phyloP scores from a whole-genome alignment of 2,329 filamentous ascomycete genomes.

The Ascochyta lentis region DNA sequence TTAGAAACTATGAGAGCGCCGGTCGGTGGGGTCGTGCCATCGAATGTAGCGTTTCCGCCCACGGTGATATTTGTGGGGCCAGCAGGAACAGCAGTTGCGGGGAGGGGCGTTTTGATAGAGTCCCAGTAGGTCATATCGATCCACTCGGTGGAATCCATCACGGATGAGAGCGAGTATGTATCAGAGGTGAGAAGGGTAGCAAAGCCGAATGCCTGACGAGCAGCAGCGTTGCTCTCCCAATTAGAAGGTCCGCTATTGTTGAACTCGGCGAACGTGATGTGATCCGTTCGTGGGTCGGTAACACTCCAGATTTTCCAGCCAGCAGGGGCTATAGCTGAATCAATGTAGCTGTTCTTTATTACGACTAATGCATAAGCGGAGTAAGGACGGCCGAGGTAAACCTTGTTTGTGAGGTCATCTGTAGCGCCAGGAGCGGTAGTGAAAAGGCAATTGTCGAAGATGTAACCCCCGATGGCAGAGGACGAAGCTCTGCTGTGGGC shows the following conservation, averaged over 20 bases:
- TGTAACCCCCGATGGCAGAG: constrained; percentile 53
- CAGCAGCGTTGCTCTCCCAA: constrained; percentile 47
- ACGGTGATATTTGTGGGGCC: constrained; percentile 33
- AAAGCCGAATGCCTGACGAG: constrained; percentile 44
- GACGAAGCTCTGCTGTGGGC: constrained; percentile 30
- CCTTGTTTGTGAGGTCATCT: constrained; percentile 45
- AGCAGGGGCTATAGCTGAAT: constrained; percentile 60
- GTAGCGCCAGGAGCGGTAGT: constrained; percentile 45
- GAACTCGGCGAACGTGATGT: constrained; percentile 65
- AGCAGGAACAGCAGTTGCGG: constrained; percentile 21
- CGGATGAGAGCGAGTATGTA: constrained; percentile 38
- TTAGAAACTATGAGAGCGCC: constrained; percentile 52
- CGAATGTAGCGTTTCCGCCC: constrained; percentile 32
- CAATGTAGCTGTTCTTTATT: constrained; percentile 59
- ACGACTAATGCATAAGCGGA: constrained; percentile 56
- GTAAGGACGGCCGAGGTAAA: constrained; percentile 61
- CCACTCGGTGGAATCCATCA: constrained; percentile 49
- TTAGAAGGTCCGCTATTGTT: constrained; percentile 59
- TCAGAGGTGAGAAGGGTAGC: constrained; percentile 48
- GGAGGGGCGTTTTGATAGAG: constrained; percentile 45
- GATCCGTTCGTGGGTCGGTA: constrained; percentile 55
- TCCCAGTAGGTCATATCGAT: constrained; percentile 52
- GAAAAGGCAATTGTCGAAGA: constrained; percentile 60
- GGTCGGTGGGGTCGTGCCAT: constrained; percentile 43
- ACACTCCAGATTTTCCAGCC: constrained; percentile 65